These are phyloP conservation scores for Debaryomyces nepalensis DNA, from an alignment of 1,139 yeast species.

Conservation along the genomic window DNA sequence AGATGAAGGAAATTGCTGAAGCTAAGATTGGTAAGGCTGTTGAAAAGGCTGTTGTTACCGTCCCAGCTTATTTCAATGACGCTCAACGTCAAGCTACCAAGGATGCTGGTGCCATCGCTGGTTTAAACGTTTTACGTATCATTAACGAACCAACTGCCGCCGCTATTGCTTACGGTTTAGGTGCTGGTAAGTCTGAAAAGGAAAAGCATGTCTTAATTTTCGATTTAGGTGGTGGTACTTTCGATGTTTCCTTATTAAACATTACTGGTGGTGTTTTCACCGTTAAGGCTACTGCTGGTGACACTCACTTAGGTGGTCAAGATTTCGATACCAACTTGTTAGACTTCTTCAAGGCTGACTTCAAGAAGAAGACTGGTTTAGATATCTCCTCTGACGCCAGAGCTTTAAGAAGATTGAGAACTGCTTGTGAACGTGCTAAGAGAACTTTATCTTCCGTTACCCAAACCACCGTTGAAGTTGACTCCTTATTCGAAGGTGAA, in stretches of 20 bases:
- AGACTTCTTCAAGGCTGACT: conserved; percentile 91
- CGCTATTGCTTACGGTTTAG: conserved; percentile 98
- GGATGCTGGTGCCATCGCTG: conserved; percentile 98
- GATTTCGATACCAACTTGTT: conserved; percentile 97
- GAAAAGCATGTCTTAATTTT: conserved; percentile 91
- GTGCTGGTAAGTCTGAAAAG: conserved; percentile 87
- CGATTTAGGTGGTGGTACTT: conserved; percentile 99
- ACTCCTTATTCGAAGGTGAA: conserved; percentile 94
- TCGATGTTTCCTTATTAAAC: conserved; percentile 95
- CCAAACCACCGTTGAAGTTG: conserved; percentile 96
- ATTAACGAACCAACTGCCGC: conserved; percentile 99
- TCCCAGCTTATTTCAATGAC: conserved; percentile 97
- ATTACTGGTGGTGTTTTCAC: conserved; percentile 99
- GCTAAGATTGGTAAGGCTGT: conserved; percentile 92
- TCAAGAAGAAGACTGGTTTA: conserved; percentile 95
- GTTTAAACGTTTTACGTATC: conserved; percentile 94
- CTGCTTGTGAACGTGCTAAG: conserved; percentile 99
- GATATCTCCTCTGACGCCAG: conserved; percentile 92
- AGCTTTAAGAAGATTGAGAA: conserved; percentile 98
- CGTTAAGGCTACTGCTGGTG: conserved; percentile 99
- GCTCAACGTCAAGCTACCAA: conserved; percentile 98
- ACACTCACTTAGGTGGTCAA: conserved; percentile 99
- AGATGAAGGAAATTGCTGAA: conserved; percentile 98
- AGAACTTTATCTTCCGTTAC: conserved; percentile 97
- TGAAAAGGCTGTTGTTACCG: conserved; percentile 94